phyloP scores from a whole-genome alignment of 208 protist genomes.

The Leishmania arabica region DNA sequence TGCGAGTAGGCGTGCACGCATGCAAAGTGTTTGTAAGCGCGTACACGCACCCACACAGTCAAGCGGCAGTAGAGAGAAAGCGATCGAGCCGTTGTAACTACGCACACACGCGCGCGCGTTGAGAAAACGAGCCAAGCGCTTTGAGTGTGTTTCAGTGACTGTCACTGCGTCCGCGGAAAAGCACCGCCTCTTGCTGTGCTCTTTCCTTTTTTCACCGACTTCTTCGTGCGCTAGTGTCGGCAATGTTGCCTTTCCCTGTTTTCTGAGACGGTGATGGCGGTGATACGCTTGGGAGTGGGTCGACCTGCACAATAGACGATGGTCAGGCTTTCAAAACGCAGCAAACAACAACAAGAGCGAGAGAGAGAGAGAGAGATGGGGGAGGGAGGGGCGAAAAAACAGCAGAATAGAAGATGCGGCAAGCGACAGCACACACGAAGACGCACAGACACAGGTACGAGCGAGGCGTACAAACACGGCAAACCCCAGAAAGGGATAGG shows the following conservation, averaged over 20 bases:
- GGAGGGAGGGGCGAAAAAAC: neutral
- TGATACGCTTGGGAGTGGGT: neutral
- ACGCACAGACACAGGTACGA: neutral
- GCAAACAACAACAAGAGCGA: neutral
- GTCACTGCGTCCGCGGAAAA: neutral
- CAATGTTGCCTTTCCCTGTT: neutral
- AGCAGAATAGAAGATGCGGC: neutral
- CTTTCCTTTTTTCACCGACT: neutral
- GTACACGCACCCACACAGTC: neutral
- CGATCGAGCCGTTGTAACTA: neutral
- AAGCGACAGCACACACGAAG: neutral
- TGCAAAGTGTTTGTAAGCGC: neutral
- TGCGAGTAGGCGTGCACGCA: neutral
- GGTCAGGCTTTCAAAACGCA: neutral
- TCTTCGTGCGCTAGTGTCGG: neutral
- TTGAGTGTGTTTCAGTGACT: neutral
- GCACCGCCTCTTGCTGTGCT: neutral
- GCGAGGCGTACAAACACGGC: neutral
- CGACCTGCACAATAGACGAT: neutral
- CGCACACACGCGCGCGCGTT: neutral
- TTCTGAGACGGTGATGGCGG: neutral
- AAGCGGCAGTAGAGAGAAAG: neutral
- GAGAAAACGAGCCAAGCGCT: neutral
- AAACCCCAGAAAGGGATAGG: neutral
- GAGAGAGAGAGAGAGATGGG: no score